Evolutionary conservation across 345 rosid species (phyloP).

Genomic region (Populus euphratica): DNA sequence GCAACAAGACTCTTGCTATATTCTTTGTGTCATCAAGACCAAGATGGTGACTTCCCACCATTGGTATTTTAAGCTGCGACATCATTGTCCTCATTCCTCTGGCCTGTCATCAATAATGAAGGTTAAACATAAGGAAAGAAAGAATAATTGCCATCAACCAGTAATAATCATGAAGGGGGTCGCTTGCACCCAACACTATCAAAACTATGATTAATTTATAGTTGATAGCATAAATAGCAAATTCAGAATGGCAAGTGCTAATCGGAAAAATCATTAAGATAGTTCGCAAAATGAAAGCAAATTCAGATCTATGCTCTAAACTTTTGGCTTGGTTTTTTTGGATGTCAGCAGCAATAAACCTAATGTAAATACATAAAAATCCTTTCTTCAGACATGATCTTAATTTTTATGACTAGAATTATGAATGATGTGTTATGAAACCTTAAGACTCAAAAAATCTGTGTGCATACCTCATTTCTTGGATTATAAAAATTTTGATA

Average conservation of each 20-base stretch:
- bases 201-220: not conserved
- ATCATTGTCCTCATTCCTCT: slow-evolving; percentile 95
- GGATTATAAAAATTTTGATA: slow-evolving; percentile 67
- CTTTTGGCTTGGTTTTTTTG: not conserved
- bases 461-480: slow-evolving; percentile 45
- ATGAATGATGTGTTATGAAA: not conserved
- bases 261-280: not conserved
- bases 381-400: not conserved
- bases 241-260: not conserved
- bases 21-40: slow-evolving; percentile 89
- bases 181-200: not conserved
- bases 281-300: not conserved
- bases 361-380: not conserved
- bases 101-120: slow-evolving; percentile 47
- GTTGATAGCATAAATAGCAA: not conserved
- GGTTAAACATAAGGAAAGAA: slow-evolving; percentile 4
- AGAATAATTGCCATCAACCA: not conserved
- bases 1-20: slow-evolving; percentile 76
- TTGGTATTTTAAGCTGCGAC: slow-evolving; percentile 58
- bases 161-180: not conserved
- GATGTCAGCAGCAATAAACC: not conserved
- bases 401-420: not conserved
- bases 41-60: slow-evolving; percentile 80
- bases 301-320: not conserved
- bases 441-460: not conserved